phyloP scores from a whole-genome alignment of 371 early-diverging fungal species.

The Rhizopus delemar region DNA sequence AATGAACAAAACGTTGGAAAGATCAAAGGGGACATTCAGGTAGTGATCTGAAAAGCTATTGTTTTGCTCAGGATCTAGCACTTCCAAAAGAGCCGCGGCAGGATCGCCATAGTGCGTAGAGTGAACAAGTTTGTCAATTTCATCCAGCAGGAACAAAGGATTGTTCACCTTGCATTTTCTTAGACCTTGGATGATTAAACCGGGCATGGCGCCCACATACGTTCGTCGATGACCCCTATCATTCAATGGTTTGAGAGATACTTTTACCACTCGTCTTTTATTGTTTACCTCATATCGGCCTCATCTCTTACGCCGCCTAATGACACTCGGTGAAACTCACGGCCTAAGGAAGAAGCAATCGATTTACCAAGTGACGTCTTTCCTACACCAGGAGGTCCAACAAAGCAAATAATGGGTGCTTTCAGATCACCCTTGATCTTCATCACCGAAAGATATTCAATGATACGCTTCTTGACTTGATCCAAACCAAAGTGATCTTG shows the following conservation, averaged over 20 bases:
- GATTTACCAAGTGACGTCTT: slow-evolving; percentile 84
- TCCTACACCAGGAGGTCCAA: slow-evolving; percentile 83
- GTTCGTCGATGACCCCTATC: slow-evolving; percentile 84
- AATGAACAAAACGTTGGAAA: slow-evolving; percentile 84
- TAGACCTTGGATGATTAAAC: slow-evolving; percentile 80
- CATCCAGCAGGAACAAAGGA: slow-evolving; percentile 76
- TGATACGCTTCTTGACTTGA: slow-evolving; percentile 79
- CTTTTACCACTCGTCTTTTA: neutral
- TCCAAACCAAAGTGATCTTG: slow-evolving; percentile 84
- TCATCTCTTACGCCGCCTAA: slow-evolving; percentile 90
- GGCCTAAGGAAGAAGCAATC: slow-evolving; percentile 77
- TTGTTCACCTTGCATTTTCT: slow-evolving; percentile 74
- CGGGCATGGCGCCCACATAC: slow-evolving; percentile 89
- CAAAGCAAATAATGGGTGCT: slow-evolving; percentile 83
- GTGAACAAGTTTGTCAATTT: slow-evolving; percentile 71
- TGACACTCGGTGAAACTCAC: slow-evolving; percentile 82
- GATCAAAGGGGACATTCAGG: slow-evolving; percentile 80
- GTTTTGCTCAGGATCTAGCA: slow-evolving; percentile 90
- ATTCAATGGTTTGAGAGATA: slow-evolving; percentile 12
- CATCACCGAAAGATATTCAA: slow-evolving; percentile 83
- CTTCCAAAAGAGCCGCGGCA: slow-evolving; percentile 80
- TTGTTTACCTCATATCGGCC: slow-evolving; percentile 71
- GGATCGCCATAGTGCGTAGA: slow-evolving; percentile 78
- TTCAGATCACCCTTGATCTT: slow-evolving; percentile 76
- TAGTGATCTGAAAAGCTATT: slow-evolving; percentile 80